Evolutionary conservation across 2,329 filamentous ascomycete species (phyloP), one percentile per base, ranked within the genome.

Genomic region (Colletotrichum coccodes): DNA sequence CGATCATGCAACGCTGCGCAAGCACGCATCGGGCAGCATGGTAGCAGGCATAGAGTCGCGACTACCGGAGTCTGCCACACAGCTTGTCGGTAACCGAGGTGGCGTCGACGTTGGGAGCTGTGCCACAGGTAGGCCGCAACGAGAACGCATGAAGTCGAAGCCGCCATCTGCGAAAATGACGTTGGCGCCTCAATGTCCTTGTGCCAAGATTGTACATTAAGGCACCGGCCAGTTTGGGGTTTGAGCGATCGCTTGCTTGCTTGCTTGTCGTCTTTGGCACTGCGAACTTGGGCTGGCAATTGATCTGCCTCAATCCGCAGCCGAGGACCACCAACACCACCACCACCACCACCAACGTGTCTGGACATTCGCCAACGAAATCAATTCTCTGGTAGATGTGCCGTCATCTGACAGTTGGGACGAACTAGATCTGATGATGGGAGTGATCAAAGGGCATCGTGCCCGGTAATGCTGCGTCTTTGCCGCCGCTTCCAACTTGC

Each of bases 1-100:
- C 50, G 63, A 58, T 70, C 44, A 70, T 68, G 63, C 63, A 53
- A 68, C 60, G 65, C 60, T 68, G 60, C 61, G 34, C 11, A 46
- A 40, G 40, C 16, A 53, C 52, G 14, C 34, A 16, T 34, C 47
- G 47, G 26, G 26, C 40, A 32, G 40, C 16, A 38, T 49, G 50
- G 46, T 42, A 26, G n/a, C n/a, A n/a, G n/a, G 18, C 32, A 54
- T 38, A 50, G 49, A 52, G 40, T 30, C 49, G 52, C 21, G 63
- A 54, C 14, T 40, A 34, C 26, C 47, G 54, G 46, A 42, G 53
- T n/a, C 52, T 57, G 56, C 28, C 47, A 56, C 42, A 60, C 28
- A 23, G 2, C 32, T 38, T n/a, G 44, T 18, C 34, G 32, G 42
- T 50, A 28, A 36, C 12, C 21, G 40, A 26, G 57, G 30, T 18